phyloP scores from a whole-genome alignment of 1,139 yeast species.

The Martiniozyma asiatica region DNA sequence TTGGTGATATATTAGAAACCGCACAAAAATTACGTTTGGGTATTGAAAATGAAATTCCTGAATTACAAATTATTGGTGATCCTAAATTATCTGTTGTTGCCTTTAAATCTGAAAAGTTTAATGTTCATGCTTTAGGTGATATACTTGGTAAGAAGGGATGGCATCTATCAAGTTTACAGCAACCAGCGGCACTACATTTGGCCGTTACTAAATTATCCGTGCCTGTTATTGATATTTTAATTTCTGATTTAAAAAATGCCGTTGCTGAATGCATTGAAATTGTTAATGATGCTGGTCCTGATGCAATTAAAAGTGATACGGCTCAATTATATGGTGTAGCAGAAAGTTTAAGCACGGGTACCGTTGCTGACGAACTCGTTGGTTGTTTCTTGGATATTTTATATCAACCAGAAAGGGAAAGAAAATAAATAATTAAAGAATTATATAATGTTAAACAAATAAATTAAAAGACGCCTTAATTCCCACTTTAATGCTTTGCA shows the following conservation, averaged over 20 bases:
- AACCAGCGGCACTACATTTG: conserved; percentile 83
- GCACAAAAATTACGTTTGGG: conserved; percentile 46
- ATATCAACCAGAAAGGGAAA: conserved; percentile 41
- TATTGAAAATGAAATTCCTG: conserved; percentile 35
- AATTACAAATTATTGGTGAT: conserved; percentile 64
- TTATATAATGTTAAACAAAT: too few species aligned
- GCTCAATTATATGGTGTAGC: conserved; percentile 94
- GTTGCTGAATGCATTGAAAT: conserved; percentile 26
- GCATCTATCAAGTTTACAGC: conserved; percentile 81
- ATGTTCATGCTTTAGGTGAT: conserved; percentile 72
- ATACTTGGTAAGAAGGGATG: conserved; percentile 58
- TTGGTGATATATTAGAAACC: conserved; percentile 55
- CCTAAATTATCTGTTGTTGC: conserved; percentile 77
- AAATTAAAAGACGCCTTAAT: too few species aligned
- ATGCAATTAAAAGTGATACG: conserved; percentile 43
- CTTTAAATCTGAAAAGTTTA: conserved; percentile 46
- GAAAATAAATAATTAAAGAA: too few species aligned
- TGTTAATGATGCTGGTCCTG: conserved; percentile 12
- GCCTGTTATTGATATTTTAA: conserved; percentile 48
- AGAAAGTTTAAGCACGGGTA: conserved; percentile 72
- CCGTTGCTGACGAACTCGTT: conserved; percentile 73
- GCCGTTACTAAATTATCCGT: conserved; percentile 72
- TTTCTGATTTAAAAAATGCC: conserved; percentile 39
- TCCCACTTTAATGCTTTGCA: too few species aligned
- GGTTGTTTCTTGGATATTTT: conserved; percentile 72